Evolutionary conservation across 371 early-diverging fungal genomes (phyloP), one percentile per base, ranked within the genome.

Genomic region (Blakeslea trispora): DNA sequence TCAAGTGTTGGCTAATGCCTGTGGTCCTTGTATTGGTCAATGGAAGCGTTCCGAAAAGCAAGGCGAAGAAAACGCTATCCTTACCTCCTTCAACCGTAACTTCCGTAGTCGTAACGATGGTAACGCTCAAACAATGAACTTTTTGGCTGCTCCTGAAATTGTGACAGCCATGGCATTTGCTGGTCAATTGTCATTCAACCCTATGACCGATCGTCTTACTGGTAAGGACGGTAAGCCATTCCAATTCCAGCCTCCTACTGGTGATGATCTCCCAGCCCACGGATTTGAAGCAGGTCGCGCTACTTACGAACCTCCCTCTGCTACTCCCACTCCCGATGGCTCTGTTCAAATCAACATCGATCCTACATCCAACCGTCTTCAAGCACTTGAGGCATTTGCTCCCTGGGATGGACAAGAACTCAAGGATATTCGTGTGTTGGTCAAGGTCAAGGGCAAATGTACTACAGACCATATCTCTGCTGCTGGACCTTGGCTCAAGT

Each of bases 381-480:
- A 96, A 78, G 75, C 88, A 15, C 83, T 97, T 19, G 87, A 85
- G 24, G 90, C 95, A 11, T 97, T 96, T 69, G 66, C 63, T 1
- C 66, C 79, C 2, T 96, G 93, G 87, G 66, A 84, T 68, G 92
- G 94, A 37, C 69, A 88, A 54, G 97, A 97, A 64, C 83, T 89
- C 53, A 69, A 83, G 55, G 64, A 88, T 51, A 70, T 91, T 28
- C 82, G 83, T 18, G 89, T 97, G 17, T 75, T 96, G 49, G 82
- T 96, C 64, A 95, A 94, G 71, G 96, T 93, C 44, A 84, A 93
- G 77, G 98, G 98, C 66, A 97, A 97, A 74, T 97, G 98, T 80
- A 97, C 98, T 6, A 97, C 98, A 5, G 97, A 96, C 76, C 96
- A 97, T 69, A 96, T 97, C 66, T 92, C 92, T 48, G 92, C 92